phyloP scores from a whole-genome alignment of 1,284 basidiomycete species.

The Marasmius fiardii region DNA sequence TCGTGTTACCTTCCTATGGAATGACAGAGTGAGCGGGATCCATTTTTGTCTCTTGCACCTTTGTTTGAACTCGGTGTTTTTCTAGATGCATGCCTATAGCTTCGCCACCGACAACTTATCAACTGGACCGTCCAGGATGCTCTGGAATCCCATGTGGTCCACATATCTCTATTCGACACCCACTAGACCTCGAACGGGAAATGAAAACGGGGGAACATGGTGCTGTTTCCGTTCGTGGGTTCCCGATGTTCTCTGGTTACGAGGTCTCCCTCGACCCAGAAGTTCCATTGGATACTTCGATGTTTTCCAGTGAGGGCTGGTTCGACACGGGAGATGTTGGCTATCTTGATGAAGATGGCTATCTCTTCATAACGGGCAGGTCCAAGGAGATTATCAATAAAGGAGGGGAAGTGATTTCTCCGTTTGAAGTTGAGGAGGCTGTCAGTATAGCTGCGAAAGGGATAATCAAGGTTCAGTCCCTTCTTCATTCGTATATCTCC shows the following conservation, averaged over 20 bases:
- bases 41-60: slow-evolving; percentile 21
- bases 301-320: slow-evolving; percentile 30
- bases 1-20: slow-evolving; percentile 44
- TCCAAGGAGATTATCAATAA: slow-evolving; percentile 49
- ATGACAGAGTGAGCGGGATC: slow-evolving; percentile 40
- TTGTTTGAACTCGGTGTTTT: slow-evolving; percentile 19
- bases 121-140: slow-evolving; percentile 41
- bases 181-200: slow-evolving; percentile 31
- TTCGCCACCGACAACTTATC: slow-evolving; percentile 34
- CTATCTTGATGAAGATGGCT: slow-evolving; percentile 45
- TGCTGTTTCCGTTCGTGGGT: slow-evolving; percentile 41
- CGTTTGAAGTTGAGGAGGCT: slow-evolving; percentile 44
- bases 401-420: slow-evolving; percentile 55
- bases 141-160: slow-evolving; percentile 45
- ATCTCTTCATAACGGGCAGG: slow-evolving; percentile 44
- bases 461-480: slow-evolving; percentile 30
- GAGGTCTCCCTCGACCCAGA: slow-evolving; percentile 20
- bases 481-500: background rate
- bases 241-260: slow-evolving; percentile 34
- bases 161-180: slow-evolving; percentile 40
- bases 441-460: slow-evolving; percentile 35
- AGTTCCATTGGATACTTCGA: slow-evolving; percentile 32
- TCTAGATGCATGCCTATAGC: slow-evolving; percentile 9
- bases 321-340: slow-evolving; percentile 55
- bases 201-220: slow-evolving; percentile 32